Conservation (phyloP, 805 yeast species). For the Candida namnaoensis region DNA sequence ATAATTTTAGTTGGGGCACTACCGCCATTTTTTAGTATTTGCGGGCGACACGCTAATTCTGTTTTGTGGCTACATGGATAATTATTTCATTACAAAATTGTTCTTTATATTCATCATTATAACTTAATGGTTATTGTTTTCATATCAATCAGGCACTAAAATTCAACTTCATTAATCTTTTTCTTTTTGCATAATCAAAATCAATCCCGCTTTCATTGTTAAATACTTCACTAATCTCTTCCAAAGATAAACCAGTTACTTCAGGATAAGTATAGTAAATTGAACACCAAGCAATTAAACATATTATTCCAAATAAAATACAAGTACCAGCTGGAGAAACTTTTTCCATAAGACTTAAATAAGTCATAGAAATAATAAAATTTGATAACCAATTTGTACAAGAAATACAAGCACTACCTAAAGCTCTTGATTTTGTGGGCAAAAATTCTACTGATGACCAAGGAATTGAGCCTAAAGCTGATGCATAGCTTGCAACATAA, state of each 20-base stretch:
- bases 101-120: too few relatives aligned
- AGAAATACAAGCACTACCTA: conserved; percentile 32
- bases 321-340: conserved; percentile 24
- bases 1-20: too few relatives aligned
- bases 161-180: too few relatives aligned
- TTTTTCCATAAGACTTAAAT: conserved; percentile 21
- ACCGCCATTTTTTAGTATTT: too few relatives aligned
- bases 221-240: conserved; percentile 30
- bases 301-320: conserved; percentile 23
- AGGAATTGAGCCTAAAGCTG: conserved; percentile 35
- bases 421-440: conserved; percentile 30
- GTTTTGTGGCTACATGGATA: too few relatives aligned
- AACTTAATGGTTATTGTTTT: too few relatives aligned
- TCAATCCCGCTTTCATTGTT: conserved; percentile 26
- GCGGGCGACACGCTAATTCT: too few relatives aligned
- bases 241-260: conserved; percentile 34
- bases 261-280: conserved; percentile 33
- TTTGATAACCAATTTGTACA: conserved; percentile 35
- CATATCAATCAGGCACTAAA: too few relatives aligned
- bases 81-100: too few relatives aligned
- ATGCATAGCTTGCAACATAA: conserved; percentile 33
- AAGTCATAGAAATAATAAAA: conserved; percentile 25
- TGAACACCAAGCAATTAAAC: conserved; percentile 28
- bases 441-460: conserved; percentile 37
- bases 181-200: conserved; percentile 17